Percentiles rank a stretch among this genome's conserved stretches.
Evolutionary conservation across 176 grass and related monocot species (phyloP).

Genomic region (Oropetium thomaeum): DNA sequence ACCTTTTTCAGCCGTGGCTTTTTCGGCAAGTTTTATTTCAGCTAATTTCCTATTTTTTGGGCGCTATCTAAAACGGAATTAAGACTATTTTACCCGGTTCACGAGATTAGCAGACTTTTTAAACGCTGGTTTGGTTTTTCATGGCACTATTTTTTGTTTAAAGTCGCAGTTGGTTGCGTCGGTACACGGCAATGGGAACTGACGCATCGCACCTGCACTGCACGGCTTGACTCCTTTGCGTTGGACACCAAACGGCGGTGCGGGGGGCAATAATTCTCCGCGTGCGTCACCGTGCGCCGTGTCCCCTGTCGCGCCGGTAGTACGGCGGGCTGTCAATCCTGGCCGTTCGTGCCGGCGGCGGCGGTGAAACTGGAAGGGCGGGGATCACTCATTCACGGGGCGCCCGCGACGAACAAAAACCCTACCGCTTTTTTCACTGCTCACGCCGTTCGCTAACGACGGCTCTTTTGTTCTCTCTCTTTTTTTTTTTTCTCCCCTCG

Average conservation of each 20-base stretch:
- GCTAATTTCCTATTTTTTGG: conserved; percentile 24
- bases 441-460: background rate
- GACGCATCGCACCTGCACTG: background rate
- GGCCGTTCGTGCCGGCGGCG: conserved; percentile 33
- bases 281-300: background rate
- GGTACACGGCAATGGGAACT: background rate
- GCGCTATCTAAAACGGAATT: background rate
- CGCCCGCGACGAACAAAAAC: conserved; percentile 6
- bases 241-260: background rate
- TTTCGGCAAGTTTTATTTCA: conserved; percentile 9
- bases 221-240: conserved; percentile 15
- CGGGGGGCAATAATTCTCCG: conserved; percentile 25
- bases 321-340: conserved; percentile 12
- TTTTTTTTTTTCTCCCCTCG: background rate
- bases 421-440: conserved; percentile 5
- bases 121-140: conserved; percentile 1
- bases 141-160: background rate
- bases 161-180: conserved; percentile 5
- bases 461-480: background rate
- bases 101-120: background rate
- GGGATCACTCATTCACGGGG: background rate
- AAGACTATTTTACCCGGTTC: background rate
- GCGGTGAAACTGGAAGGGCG: background rate
- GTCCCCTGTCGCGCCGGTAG: background rate
- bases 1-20: conserved; percentile 7